These are phyloP conservation scores for Sphaerulina populicola DNA, from an alignment of 2,329 filamentous ascomycete species.

Conservation along the genomic window DNA sequence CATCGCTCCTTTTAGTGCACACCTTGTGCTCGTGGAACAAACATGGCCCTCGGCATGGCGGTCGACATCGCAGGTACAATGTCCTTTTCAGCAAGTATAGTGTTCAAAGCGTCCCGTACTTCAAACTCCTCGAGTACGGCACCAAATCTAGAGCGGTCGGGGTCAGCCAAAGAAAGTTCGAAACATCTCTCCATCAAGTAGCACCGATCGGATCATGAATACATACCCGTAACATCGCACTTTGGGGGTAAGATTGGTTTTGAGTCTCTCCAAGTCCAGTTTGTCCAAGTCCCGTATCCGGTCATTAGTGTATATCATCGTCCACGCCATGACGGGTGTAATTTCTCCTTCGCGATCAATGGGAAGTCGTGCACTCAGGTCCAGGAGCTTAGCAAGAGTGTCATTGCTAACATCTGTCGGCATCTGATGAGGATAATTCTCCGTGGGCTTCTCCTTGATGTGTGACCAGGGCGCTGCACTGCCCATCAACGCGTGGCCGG, in stretches of 20 bases:
- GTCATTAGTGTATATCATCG: conserved; percentile 65
- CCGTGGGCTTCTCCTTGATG: conserved; percentile 47
- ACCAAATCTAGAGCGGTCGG: conserved; percentile 47
- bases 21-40: background rate
- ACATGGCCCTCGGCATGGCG: background rate
- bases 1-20: background rate
- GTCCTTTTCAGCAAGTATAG: conserved; percentile 54
- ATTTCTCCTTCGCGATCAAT: conserved; percentile 68
- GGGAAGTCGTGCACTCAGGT: conserved; percentile 73
- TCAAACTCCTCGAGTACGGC: conserved; percentile 66
- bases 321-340: conserved; percentile 92
- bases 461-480: conserved; percentile 69
- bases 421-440: conserved; percentile 59
- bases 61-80: conserved; percentile 13
- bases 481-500: conserved; percentile 86
- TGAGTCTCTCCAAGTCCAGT: conserved; percentile 18
- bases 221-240: conserved; percentile 86
- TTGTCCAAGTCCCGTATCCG: conserved; percentile 53
- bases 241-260: conserved; percentile 55
- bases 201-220: background rate
- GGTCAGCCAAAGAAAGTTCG: background rate
- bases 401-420: conserved; percentile 64
- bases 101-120: conserved; percentile 67
- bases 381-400: conserved; percentile 71
- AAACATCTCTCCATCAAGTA: background rate